Evolutionary conservation across 345 rosid species (phyloP), one percentile per base, ranked within the genome.

Genomic region (Mercurialis annua): DNA sequence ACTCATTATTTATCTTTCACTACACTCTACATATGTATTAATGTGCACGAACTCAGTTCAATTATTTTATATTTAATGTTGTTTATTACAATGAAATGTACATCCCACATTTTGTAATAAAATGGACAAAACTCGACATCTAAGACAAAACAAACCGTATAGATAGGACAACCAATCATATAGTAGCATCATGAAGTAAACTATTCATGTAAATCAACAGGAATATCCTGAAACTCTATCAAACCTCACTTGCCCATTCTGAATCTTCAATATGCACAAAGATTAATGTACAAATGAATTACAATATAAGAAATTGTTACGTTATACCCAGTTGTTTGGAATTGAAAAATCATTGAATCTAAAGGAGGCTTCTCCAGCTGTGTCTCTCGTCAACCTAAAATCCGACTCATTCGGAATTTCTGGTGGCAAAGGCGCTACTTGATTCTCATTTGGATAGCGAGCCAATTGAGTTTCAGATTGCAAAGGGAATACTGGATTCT

Each of bases 281-380:
- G 49, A 58, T 15, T 23, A 59, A 36, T 36, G 17, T 5, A 50
- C 15, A 56, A 67, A 52, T 30, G 10, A 40, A n/a, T n/a, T n/a
- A 36, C 33, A 15, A 17, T 24, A 44, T n/a, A 40, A 17, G 30
- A 16, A 52, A 34, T 7, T 15, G 10, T 85, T 74, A 85, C 10
- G 10, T 85, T 74, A 85, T 2, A 85, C 84, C 86, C 87, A 83
- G 56, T 82, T 90, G 81, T 84, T 90, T 1, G 86, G 73, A 66
- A 80, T 80, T 44, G 86, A 75, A 58, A 90, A 90, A 44, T 89
- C 87, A 69, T 85, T 92, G 77, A 93, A 90, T 73, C 92, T 85
- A 62, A 93, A 93, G 9, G 99, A 93, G 30, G 40, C 74, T 66
- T 86, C 96, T 27, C 96, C 99, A 0, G 85, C 91, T 1, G 96